A percentile compares a stretch with the other conserved stretches of the same genome.
Evolutionary conservation across 345 rosid species (phyloP).

Genomic region (Melaleuca quinquenervia): DNA sequence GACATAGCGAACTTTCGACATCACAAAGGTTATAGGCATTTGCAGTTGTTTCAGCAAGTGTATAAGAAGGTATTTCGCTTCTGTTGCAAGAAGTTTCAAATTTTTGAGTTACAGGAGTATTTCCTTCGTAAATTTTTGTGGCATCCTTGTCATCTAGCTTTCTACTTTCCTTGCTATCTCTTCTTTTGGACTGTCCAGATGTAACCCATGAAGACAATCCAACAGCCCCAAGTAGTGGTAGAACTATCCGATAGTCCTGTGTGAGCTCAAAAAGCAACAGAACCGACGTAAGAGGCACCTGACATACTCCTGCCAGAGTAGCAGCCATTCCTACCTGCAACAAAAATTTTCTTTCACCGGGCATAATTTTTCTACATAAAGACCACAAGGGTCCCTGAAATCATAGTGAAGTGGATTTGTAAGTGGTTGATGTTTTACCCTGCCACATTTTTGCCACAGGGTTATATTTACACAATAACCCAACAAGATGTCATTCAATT

Average conservation of each 20-base stretch:
- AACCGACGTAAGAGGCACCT: conserved; percentile 93
- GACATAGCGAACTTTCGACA: conserved; percentile 82
- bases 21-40: conserved; percentile 54
- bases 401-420: background rate
- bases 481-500: background rate
- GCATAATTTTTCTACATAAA: background rate
- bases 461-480: background rate
- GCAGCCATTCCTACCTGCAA: conserved; percentile 98
- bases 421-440: background rate
- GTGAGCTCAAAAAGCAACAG: conserved; percentile 83
- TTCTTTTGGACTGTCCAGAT: conserved; percentile 62
- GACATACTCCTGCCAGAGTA: conserved; percentile 96
- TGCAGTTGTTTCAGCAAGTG: conserved; percentile 11
- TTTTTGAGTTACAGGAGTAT: conserved; percentile 13
- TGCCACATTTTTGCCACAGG: background rate
- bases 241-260: conserved; percentile 84
- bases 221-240: conserved; percentile 82
- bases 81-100: conserved; percentile 9
- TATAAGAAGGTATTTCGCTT: conserved; percentile 6
- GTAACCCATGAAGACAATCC: conserved; percentile 95
- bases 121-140: conserved; percentile 19
- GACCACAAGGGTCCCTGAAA: background rate
- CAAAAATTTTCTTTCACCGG: background rate
- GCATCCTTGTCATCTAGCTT: conserved; percentile 21
- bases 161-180: conserved; percentile 28